Evolutionary conservation across 2,329 filamentous ascomycete genomes (phyloP), one percentile per base, ranked within the genome.

Genomic region (Colletotrichum orchidophilum): DNA sequence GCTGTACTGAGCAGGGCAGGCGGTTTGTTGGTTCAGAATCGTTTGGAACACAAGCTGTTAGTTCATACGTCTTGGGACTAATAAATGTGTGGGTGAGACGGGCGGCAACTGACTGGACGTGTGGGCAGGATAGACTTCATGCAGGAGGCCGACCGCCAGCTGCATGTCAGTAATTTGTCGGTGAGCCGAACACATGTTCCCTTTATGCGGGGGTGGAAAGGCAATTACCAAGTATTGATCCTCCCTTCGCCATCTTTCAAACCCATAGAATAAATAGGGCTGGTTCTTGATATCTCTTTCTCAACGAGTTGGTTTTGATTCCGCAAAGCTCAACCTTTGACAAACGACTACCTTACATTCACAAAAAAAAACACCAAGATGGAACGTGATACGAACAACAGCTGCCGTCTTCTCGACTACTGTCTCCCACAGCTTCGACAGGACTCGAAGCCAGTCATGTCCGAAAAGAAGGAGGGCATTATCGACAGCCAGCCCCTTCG

Each of bases 91-190:
- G 60, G 18, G 21, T 29, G 24, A 31, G 49, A 26, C 5, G 13
- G 33, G 18, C 9, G 33, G 46, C 24, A 21, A 52, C 27, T 49
- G 54, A 35, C 31, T 35, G 39, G 18, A n/a, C 18, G 15, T 15
- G 9, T 24, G 24, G 29, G 33, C 9, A 35, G 39, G 67, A 46
- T 54, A 60, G 33, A 66, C 3, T 54, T n/a, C 5, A 70, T 55
- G 55, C n/a, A 3, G 63, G 67, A 57, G 63, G 67, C 62, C 63
- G 35, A 42, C 52, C 6, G n/a, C n/a, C n/a, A n/a, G n/a, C n/a
- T n/a, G n/a, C n/a, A n/a, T n/a, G n/a, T n/a, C n/a, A n/a, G 33
- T 35, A 8, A 31, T 8, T 29, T n/a, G 24, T 26, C 26, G 12
- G 11, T 12, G 8, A 18, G n/a, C n/a, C 21, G 53, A 12, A 6